A percentile compares a stretch with the other conserved stretches of the same genome.
These are phyloP conservation scores for Phytopythium kandeliae DNA, from an alignment of 352 stramenopile genomes.

Conservation along the genomic window DNA sequence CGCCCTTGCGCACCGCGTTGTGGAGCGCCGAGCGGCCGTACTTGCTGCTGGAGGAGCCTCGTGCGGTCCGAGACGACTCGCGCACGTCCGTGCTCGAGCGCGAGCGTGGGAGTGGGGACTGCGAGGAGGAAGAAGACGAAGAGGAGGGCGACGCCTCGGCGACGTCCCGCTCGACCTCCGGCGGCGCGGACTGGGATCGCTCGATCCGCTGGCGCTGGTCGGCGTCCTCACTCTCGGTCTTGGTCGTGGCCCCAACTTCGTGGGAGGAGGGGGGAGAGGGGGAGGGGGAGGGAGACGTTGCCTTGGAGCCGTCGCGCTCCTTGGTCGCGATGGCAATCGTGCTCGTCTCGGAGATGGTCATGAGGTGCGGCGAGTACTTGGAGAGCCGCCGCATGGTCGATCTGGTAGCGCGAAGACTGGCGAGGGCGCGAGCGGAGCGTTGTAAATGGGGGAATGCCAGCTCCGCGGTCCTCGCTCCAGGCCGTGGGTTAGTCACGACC, in stretches of 20 bases:
- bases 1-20: slow-evolving; percentile 44
- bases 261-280: slow-evolving; percentile 9
- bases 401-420: too few species aligned
- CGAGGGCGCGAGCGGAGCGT: too few species aligned
- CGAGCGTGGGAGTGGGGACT: not conserved
- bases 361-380: slow-evolving; percentile 51
- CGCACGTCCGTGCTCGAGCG: slow-evolving; percentile 2
- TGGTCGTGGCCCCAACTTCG: slow-evolving; percentile 6
- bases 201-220: slow-evolving; percentile 8
- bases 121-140: too few species aligned
- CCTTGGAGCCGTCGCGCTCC: not conserved
- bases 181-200: slow-evolving; percentile 21
- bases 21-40: slow-evolving; percentile 43
- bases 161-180: slow-evolving; percentile 12
- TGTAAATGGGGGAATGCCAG: too few species aligned
- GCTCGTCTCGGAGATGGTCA: slow-evolving; percentile 50
- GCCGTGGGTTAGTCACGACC: too few species aligned
- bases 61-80: not conserved
- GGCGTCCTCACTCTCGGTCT: not conserved
- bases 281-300: too few species aligned
- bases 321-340: slow-evolving; percentile 25
- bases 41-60: slow-evolving; percentile 15
- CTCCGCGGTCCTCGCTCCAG: too few species aligned
- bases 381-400: slow-evolving; percentile 38
- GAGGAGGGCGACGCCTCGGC: too few species aligned